Base-by-base conservation (phyloP, 306 rosid species). In the Mucuna pruriens region DNA sequence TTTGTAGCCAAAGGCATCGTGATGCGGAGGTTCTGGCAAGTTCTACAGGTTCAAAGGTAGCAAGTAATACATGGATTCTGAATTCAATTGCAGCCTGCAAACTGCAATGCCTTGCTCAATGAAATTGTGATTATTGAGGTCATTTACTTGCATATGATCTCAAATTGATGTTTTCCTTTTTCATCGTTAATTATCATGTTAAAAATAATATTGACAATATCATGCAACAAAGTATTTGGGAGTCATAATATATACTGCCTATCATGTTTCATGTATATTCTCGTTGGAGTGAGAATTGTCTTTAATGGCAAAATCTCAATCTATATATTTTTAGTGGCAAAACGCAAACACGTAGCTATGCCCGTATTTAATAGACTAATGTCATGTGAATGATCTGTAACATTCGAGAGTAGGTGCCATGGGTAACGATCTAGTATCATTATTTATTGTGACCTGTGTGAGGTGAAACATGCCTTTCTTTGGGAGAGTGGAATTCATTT, bases 51-150 rank as follows among this genome's bases (percentile, higher is more conserved):
- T 91, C 97, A 74, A 85, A 86, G 80, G 88, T 76, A 26, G 98
- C 85, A 23, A 91, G 90, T 83, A 93, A 93, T 78, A 87, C 90
- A 49, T 93, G 99, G 94, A 79, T 95, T 82, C 85, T 93, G 80
- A 85, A 93, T 85, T 95, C 97, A 63, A 88, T 95, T 82, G 97
- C 97, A n/a, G 97, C 90, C 85, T 88, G 93, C 90, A 90, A 88
- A 73, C 80, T 89, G 51, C 94, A 87, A 78, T 69, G 62, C 77
- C 90, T 89, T 77, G 67, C 79, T 67, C 76, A 83, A 68, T 91
- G 77, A 74, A 64, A 49, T 76, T 76, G 77, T 19, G 65, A 71
- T 4, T 13, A 26, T 45, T 64, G 72, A 77, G 66, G 48, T 61
- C 75, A 61, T 79, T 81, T 71, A 45, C n/a, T 12, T 80, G 75